Evolutionary conservation across 2,329 filamentous ascomycete genomes (phyloP), one percentile per base, ranked within the genome.

Genomic region (Didymella segeticola): DNA sequence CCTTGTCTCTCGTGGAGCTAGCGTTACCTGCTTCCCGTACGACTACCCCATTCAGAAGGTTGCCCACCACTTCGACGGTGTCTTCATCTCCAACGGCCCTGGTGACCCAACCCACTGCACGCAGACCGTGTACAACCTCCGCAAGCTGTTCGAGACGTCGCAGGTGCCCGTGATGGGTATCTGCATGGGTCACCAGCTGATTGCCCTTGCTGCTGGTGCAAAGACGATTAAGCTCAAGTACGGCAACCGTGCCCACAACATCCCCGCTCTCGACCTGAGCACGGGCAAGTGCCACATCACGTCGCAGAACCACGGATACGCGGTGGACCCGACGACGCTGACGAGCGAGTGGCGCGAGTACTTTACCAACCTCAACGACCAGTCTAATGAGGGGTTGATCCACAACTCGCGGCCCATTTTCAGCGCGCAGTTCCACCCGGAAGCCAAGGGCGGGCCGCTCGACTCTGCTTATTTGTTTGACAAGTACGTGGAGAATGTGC

Each of bases 31-130:
- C 69, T 96, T 99, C 82, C 95, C 95, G 55, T 97, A 89, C 79
- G 88, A 98, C 81, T 98, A 95, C 80, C 93, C 93, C 47, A 95
- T 99, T 75, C 93, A 98, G 85, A 97, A 98, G 84, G 90, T 97
- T 30, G 90, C 95, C 52, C 90, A 96, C 78, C 92, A 98, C 83
- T 98, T 96, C 69, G 95, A 99, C 68, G 95, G 95, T 72, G 88
- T 99, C 72, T 99, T 99, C 84, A 97, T 98, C 80, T 96, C 92
- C 78, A 99, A 99, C 80, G 95, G 95, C 56, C 95, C 95, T 23
- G 95, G 95, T 79, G 95, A 99, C 79, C 95, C 95, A 67, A 98
- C 93, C 34, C 95, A 99, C 80, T 97, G 93, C 82, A 89, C 92
- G 73, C 86, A 91, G 70, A 97, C 95, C 33, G 91, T 96, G 61